Percentiles rank a stretch among this genome's conserved stretches.
phyloP scores from a whole-genome alignment of 139 green algal species.

The Eudorina sp. region DNA sequence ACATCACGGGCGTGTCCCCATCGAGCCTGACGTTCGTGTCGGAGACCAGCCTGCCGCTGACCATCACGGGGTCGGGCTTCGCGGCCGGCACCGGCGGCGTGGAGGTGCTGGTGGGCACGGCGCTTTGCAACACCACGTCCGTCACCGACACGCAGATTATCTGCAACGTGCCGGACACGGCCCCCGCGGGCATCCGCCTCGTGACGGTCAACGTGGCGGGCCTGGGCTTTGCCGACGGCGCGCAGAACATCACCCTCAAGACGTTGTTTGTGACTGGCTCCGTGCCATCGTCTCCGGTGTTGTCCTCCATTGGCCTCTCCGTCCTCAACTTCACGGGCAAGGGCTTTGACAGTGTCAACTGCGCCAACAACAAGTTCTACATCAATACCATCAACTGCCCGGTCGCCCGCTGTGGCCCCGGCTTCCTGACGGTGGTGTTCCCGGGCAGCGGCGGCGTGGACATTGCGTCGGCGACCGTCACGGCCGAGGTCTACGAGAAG shows the following conservation, averaged over 20 bases:
- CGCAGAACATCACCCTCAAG: conserved; percentile 13
- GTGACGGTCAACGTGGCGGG: conserved; percentile 8
- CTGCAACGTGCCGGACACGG: not conserved
- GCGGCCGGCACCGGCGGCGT: not conserved
- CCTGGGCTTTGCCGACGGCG: not conserved
- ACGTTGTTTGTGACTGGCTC: conserved; percentile 24
- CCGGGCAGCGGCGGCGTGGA: not conserved
- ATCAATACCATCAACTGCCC: not conserved
- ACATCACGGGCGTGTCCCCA: conserved; percentile 31
- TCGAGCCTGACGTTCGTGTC: conserved; percentile 24
- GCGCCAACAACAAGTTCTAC: conserved; percentile 41
- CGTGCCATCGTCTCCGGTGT: not conserved
- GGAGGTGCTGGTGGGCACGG: not conserved
- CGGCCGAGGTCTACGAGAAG: not conserved
- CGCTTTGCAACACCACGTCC: conserved; percentile 1
- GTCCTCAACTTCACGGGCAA: conserved; percentile 43
- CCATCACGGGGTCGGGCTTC: conserved; percentile 50
- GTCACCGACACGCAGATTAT: conserved; percentile 3
- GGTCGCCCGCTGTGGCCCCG: not conserved
- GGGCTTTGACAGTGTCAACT: conserved; percentile 44
- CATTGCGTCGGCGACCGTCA: not conserved
- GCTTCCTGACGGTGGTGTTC: conserved; percentile 5
- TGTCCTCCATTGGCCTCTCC: not conserved
- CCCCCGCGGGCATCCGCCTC: not conserved
- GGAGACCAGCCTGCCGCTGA: conserved; percentile 24